Evolutionary conservation across 257 asterid genomes (phyloP), one percentile per base, ranked within the genome.

Genomic region (Haberlea rhodopensis): DNA sequence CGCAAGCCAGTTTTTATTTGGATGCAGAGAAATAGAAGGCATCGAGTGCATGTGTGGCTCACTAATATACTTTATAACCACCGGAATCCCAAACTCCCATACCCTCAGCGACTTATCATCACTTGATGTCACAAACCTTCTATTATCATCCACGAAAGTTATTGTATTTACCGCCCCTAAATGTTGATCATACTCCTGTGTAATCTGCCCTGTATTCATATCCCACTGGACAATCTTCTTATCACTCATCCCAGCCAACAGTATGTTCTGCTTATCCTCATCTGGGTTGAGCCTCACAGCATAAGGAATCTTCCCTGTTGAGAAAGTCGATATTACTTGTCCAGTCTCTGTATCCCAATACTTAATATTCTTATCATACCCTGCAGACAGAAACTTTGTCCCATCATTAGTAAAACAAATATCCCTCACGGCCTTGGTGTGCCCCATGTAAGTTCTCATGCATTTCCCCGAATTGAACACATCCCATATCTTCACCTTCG

Each of bases 311-410:
- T 90, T 90, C 74, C 97, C 97, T 0, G 97, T 85, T 2, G 96
- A 85, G 65, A 90, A 94, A 0, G 99, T 86, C 0, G 97, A 90
- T 72, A 94, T 90, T 68, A 87, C 99, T 66, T 94, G 95, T 73
- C 97, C 99, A 0, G 99, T 94, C 76, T 94, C 99, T 0, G 99
- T 90, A 77, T 94, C 99, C 99, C 99, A 94, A 71, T 94, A 94
- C 87, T 94, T 94, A 16, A 94, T 90, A 60, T 90, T 84, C 86
- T 90, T 94, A 73, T 94, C 99, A 78, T 87, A 94, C 16, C 95
- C 88, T 16, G 97, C 97, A 57, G 96, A 84, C 84, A 94, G 82
- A 53, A 94, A 94, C 85, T 90, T 94, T 1, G 85, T 60, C 63
- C 99, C 99, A 28, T 90, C 99, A 28, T 90, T 94, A 70, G 84